phyloP scores from a whole-genome alignment of 176 grass and related monocot species.

The Cenchrus americanus region DNA sequence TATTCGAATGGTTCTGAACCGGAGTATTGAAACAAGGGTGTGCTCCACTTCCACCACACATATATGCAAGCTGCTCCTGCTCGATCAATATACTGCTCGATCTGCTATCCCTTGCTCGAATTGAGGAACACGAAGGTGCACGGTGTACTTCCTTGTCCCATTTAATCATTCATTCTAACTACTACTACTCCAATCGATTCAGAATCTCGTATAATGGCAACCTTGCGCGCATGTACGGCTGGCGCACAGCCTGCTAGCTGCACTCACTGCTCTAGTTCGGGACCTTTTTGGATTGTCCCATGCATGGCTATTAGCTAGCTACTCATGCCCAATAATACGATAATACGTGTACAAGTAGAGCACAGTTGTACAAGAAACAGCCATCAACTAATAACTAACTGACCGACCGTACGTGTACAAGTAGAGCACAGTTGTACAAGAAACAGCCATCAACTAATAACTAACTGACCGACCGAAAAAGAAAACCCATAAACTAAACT shows the following conservation, averaged over 20 bases:
- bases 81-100: too few species aligned
- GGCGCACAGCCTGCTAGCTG: background rate
- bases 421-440: background rate
- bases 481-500: background rate
- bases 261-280: background rate
- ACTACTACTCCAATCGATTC: background rate
- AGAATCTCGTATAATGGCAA: constrained; percentile 10
- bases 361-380: background rate
- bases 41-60: too few species aligned
- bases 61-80: too few species aligned
- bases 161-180: constrained; percentile 42
- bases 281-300: constrained; percentile 24
- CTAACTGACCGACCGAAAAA: background rate
- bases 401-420: background rate
- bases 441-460: background rate
- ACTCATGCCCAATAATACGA: constrained; percentile 10
- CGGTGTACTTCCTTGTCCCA: constrained; percentile 32
- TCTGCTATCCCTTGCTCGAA: background rate
- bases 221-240: constrained; percentile 26
- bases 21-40: too few species aligned
- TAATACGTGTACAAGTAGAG: constrained; percentile 24
- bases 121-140: background rate
- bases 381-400: background rate
- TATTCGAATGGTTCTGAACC: too few species aligned
- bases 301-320: background rate